A percentile compares a stretch with the other conserved stretches of the same genome.
Conservation (phyloP, 768 basidiomycete genomes). For the Calocybe indica region DNA sequence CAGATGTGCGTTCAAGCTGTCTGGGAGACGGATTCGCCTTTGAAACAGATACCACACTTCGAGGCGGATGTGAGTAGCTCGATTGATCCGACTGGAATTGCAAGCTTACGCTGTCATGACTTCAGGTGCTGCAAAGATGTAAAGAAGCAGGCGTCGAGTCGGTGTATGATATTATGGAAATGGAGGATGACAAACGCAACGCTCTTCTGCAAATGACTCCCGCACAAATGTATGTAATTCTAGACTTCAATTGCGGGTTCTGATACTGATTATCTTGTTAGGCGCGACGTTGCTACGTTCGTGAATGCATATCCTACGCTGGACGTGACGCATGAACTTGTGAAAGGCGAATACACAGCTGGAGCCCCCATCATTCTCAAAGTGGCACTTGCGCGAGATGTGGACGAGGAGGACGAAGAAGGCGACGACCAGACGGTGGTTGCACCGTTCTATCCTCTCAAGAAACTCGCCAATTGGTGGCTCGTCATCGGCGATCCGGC, state of each 20-base stretch:
- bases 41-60: conserved; percentile 97
- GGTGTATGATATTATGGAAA: conserved; percentile 97
- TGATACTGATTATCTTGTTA: conserved; percentile 24
- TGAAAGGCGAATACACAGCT: conserved; percentile 81
- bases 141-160: conserved; percentile 77
- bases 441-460: conserved; percentile 89
- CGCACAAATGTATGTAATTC: conserved; percentile 73
- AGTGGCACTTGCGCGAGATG: conserved; percentile 76
- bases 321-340: conserved; percentile 85
- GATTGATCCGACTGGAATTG: neutral
- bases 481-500: conserved; percentile 84
- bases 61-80: conserved; percentile 63
- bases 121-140: conserved; percentile 77
- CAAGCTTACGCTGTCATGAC: neutral
- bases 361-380: conserved; percentile 78
- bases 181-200: conserved; percentile 89
- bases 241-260: neutral
- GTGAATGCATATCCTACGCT: conserved; percentile 98
- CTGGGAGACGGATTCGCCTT: conserved; percentile 95
- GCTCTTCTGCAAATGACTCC: conserved; percentile 79
- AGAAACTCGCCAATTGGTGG: conserved; percentile 97
- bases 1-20: conserved; percentile 99
- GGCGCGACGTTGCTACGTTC: conserved; percentile 91
- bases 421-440: conserved; percentile 76
- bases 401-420: conserved; percentile 65